Evolutionary conservation across 345 rosid species (phyloP).

Genomic region (Microthlaspi erraticum): DNA sequence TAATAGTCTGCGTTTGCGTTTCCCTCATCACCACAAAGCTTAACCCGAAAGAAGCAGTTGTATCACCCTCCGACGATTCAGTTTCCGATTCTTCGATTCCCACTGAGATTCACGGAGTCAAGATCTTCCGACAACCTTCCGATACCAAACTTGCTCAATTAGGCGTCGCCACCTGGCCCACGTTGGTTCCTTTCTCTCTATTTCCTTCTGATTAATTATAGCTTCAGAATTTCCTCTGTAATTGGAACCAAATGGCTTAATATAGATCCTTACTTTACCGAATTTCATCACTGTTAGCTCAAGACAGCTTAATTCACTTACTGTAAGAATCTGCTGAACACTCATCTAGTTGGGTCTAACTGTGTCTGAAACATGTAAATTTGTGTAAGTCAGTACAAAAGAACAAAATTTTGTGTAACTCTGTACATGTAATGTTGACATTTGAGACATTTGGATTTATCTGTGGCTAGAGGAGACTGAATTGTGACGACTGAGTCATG

Average conservation of each 20-base stretch:
- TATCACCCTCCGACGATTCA: constrained; percentile 18
- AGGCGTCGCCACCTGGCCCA: constrained; percentile 46
- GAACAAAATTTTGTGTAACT: too few species aligned
- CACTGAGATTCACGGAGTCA: constrained; percentile 40
- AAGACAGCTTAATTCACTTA: neutral
- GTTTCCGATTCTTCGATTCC: neutral
- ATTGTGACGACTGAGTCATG: neutral
- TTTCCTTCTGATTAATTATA: neutral
- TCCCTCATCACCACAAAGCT: constrained; percentile 39
- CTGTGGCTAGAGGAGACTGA: neutral
- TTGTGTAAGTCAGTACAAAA: neutral
- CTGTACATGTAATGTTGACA: neutral
- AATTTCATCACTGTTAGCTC: constrained; percentile 6
- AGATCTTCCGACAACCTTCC: constrained; percentile 39
- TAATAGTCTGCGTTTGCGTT: constrained; percentile 38
- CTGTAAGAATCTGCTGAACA: neutral
- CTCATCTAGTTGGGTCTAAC: neutral
- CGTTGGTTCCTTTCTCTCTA: constrained; percentile 30
- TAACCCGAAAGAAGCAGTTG: constrained; percentile 29
- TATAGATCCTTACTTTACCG: neutral
- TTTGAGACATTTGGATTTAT: neutral
- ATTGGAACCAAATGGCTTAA: neutral
- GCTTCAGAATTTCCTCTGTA: constrained; percentile 1
- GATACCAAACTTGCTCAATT: constrained; percentile 34
- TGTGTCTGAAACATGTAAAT: neutral